phyloP scores from a whole-genome alignment of 495 filamentous ascomycete genomes.

The Penicillium samsonianum region DNA sequence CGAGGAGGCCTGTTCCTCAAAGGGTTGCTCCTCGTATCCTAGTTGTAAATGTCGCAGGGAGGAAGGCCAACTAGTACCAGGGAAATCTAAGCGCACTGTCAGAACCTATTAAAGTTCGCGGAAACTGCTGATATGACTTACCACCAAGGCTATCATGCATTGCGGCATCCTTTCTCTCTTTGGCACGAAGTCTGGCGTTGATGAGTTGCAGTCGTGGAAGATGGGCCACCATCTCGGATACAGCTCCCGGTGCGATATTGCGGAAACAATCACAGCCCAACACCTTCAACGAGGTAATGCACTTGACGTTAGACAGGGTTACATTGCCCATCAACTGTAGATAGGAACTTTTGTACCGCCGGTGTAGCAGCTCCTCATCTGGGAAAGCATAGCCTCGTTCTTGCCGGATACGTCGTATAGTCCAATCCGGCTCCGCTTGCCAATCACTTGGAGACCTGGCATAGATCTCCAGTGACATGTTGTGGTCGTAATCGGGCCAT shows the following conservation, averaged over 20 bases:
- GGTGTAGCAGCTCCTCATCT: neutral
- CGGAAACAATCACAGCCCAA: neutral
- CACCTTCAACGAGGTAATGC: neutral
- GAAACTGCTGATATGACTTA: neutral
- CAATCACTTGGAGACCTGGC: conserved; percentile 4
- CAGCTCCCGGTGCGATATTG: neutral
- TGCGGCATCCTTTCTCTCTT: neutral
- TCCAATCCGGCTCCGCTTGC: neutral
- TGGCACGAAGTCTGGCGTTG: neutral
- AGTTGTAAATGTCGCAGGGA: neutral
- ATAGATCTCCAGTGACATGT: neutral
- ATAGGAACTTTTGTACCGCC: neutral
- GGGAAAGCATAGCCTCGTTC: neutral
- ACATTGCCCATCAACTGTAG: neutral
- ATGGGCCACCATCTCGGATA: neutral
- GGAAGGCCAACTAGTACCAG: neutral
- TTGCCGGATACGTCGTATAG: neutral
- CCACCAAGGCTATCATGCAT: neutral
- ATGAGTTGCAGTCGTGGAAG: neutral
- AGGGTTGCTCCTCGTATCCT: neutral
- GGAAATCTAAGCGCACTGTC: neutral
- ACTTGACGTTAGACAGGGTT: neutral
- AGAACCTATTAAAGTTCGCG: neutral
- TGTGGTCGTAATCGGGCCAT: neutral
- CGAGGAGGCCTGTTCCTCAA: neutral